Base-by-base conservation (phyloP, 169 alveolate genomes). In the Eimeria mitis region DNA sequence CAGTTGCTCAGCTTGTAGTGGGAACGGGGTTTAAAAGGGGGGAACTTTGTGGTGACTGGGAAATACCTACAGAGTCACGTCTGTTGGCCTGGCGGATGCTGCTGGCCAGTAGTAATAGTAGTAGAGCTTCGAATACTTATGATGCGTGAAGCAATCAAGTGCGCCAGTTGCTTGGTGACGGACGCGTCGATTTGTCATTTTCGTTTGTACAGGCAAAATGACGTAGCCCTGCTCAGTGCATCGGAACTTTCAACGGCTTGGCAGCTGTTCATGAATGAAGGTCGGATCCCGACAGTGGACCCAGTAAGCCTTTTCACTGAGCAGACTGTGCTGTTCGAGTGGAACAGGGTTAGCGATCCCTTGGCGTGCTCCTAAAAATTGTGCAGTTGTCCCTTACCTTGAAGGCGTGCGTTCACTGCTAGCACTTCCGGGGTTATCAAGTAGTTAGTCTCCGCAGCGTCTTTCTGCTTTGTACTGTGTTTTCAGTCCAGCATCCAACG, bases 161-260 rank as follows among this genome's bases (percentile, higher is more conserved):
- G 87, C 78, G 11, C 61, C 23, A 42, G 87, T 11, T 44, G 61
- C 44, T 21, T 42, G 34, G 40, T 76, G 54, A 16, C 34, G 16
- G 63, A 37, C 23, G 23, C 34, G 1, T 52, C 13, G 31, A 3
- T 73, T 3, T 9, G 44, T 6, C 47, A 34, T 37, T 81, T 81
- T 5, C n/a, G 31, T 52, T 6, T 81, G 47, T n/a, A 28, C 89
- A 81, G 89, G 31, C 89, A 81, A n/a, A 1, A 2, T 16, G 19
- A n/a, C 47, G 89, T 81, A 14, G 89, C 89, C 56, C 13, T 81
- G 65, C 65, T 81, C 89, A 81, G 28, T 54, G 31, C 89, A 31
- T 7, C 40, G 56, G 89, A 81, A 3, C 28, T 49, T 56, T 49
- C 89, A n/a, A 14, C 34, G 14, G 61, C 44, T 49, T 81, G 89